phyloP scores from a whole-genome alignment of 352 stramenopile genomes.

The Globisporangium lucens region DNA sequence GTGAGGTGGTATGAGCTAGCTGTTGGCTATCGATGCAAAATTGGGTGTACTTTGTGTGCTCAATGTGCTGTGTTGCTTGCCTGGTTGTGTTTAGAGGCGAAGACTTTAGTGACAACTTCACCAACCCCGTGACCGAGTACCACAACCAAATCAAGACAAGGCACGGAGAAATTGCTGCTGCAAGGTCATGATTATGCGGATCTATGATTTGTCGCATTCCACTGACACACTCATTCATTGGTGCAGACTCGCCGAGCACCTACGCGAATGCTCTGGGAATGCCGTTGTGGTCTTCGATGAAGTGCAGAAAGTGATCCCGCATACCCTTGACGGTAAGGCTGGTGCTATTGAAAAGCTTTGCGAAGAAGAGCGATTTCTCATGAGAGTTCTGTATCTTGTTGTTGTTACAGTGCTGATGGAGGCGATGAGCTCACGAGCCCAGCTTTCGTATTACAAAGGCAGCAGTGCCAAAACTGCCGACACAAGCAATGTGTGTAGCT shows the following conservation, averaged over 20 bases:
- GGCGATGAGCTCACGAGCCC: constrained; percentile 62
- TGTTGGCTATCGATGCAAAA: background rate
- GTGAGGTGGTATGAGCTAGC: background rate
- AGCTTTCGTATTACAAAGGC: constrained; percentile 78
- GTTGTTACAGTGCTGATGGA: constrained; percentile 63
- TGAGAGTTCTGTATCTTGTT: background rate
- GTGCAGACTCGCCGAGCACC: constrained; percentile 69
- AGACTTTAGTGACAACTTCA: constrained; percentile 84
- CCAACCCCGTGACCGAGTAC: constrained; percentile 78
- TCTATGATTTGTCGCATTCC: background rate
- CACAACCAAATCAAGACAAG: constrained; percentile 83
- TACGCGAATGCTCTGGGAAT: constrained; percentile 80
- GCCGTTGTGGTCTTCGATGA: constrained; percentile 90
- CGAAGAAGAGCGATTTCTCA: background rate
- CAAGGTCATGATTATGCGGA: background rate
- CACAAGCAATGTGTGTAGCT: constrained; percentile 56
- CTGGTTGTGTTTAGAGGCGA: constrained; percentile 44
- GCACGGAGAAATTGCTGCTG: constrained; percentile 18
- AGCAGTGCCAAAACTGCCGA: constrained; percentile 61
- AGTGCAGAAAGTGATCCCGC: constrained; percentile 89
- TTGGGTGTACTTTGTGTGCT: background rate
- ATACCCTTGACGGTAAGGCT: constrained; percentile 79
- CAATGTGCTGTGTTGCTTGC: background rate
- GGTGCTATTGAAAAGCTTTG: background rate
- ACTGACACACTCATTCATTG: background rate